These are phyloP conservation scores for Linderniella brevidens DNA, from an alignment of 257 asterid species.

Conservation along the genomic window DNA sequence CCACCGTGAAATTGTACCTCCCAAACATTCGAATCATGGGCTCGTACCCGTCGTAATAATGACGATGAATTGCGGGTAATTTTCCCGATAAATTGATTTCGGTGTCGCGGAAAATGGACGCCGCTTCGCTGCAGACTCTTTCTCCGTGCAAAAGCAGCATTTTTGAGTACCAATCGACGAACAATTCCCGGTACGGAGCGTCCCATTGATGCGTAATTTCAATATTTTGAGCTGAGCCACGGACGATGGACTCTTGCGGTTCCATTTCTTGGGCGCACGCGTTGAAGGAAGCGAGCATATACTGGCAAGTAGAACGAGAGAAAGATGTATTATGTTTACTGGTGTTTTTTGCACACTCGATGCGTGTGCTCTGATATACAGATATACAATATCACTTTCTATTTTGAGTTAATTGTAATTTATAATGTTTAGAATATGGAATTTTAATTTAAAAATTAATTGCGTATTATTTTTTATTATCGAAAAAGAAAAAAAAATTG, in stretches of 20 bases:
- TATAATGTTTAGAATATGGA: too few relatives aligned
- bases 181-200: constrained; percentile 67
- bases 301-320: too few relatives aligned
- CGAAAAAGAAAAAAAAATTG: too few relatives aligned
- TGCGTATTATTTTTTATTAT: too few relatives aligned
- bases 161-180: constrained; percentile 67
- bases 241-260: constrained; percentile 76
- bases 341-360: too few relatives aligned
- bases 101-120: constrained; percentile 43
- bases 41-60: constrained; percentile 70
- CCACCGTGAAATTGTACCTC: constrained; percentile 43
- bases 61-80: constrained; percentile 94
- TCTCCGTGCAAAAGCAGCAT: constrained; percentile 77
- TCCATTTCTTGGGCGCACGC: constrained; percentile 18
- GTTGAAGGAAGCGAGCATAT: too few relatives aligned
- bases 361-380: too few relatives aligned
- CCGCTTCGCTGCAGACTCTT: constrained; percentile 51
- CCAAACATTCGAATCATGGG: constrained; percentile 74
- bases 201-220: constrained; percentile 70
- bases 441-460: too few relatives aligned
- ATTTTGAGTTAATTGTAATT: too few relatives aligned
- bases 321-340: too few relatives aligned
- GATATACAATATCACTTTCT: too few relatives aligned
- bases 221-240: constrained; percentile 73
- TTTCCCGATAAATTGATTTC: constrained; percentile 77